Conservation (phyloP, 495 filamentous ascomycete genomes). For the Rostrohypoxylon terebratum region DNA sequence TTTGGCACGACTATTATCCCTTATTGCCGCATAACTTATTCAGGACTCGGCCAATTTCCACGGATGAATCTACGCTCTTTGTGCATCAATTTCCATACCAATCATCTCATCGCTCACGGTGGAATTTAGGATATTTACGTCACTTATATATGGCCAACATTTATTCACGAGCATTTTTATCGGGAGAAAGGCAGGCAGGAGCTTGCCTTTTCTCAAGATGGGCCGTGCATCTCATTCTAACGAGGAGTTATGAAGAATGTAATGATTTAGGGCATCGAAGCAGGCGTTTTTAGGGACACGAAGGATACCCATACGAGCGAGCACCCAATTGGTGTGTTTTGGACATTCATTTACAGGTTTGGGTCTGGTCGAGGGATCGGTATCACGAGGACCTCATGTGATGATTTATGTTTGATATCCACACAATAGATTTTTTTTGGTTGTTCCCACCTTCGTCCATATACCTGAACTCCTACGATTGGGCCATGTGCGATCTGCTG, state of each 20-base stretch:
- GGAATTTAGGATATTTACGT: background rate
- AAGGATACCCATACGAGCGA: background rate
- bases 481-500: background rate
- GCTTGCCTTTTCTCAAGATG: no score
- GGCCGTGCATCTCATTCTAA: background rate
- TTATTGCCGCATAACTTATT: background rate
- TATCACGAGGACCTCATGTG: background rate
- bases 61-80: background rate
- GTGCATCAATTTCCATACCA: background rate
- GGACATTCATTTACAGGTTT: background rate
- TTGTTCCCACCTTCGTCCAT: background rate
- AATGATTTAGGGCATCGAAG: background rate
- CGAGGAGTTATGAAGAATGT: background rate
- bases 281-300: background rate
- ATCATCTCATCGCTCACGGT: background rate
- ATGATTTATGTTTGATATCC: constrained; percentile 20
- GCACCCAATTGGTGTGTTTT: background rate
- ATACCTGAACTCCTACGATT: background rate
- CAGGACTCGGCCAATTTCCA: background rate
- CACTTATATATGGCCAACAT: background rate
- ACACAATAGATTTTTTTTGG: constrained; percentile 5
- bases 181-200: background rate
- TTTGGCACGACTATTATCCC: background rate
- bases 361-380: background rate
- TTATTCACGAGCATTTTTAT: background rate